Evolutionary conservation across 441 rosid species (phyloP).

Genomic region (Populus hybrid): DNA sequence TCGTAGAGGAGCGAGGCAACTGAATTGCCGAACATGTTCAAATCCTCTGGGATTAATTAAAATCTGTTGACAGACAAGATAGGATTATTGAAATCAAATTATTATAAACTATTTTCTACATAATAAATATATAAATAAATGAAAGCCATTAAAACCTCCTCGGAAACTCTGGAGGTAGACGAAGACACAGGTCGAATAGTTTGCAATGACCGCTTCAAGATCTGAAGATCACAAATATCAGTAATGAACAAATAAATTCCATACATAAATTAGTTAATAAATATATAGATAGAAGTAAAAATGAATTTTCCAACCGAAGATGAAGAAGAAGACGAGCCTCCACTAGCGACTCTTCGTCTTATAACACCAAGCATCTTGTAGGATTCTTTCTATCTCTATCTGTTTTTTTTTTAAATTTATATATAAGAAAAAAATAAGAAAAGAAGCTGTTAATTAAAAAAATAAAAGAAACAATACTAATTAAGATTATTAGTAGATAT

Average conservation of each 20-base stretch:
- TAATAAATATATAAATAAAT: not conserved
- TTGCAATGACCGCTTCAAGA: constrained; percentile 40
- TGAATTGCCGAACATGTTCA: constrained; percentile 38
- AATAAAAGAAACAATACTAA: too few relatives aligned
- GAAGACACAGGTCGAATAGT: constrained; percentile 33
- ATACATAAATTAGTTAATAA: not conserved
- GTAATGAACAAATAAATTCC: not conserved
- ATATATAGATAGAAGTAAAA: not conserved
- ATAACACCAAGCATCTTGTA: constrained; percentile 58
- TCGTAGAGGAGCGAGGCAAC: constrained; percentile 38
- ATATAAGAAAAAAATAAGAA: too few relatives aligned
- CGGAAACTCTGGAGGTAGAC: constrained; percentile 40
- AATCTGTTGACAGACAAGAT: constrained; percentile 32
- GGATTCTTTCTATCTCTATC: constrained; percentile 25
- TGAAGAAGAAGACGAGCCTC: constrained; percentile 45
- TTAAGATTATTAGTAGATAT: too few relatives aligned
- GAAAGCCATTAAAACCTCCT: not conserved
- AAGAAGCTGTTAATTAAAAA: too few relatives aligned
- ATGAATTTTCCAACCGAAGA: constrained; percentile 35
- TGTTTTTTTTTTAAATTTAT: too few relatives aligned
- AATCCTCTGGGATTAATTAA: constrained; percentile 40
- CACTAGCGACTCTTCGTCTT: constrained; percentile 49
- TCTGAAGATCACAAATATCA: constrained; percentile 28
- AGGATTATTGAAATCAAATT: too few relatives aligned
- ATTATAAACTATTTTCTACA: not conserved